A percentile compares a stretch with the other conserved stretches of the same genome.
phyloP scores from a whole-genome alignment of 2,329 filamentous ascomycete species.

The Diaporthe aspalathi region DNA sequence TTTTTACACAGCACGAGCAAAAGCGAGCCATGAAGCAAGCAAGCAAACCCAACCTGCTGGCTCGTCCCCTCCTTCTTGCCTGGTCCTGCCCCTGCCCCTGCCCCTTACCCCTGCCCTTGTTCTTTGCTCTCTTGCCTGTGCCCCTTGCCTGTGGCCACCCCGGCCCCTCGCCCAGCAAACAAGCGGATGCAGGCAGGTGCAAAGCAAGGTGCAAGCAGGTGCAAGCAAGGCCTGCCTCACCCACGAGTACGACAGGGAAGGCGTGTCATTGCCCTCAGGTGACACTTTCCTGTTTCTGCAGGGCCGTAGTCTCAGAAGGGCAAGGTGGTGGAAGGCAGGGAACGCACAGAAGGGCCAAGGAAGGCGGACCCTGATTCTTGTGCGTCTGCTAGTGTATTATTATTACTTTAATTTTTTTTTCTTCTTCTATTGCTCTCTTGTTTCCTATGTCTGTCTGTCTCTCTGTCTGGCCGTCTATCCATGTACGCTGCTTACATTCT shows the following conservation, averaged over 20 bases:
- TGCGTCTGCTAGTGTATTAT: too few relatives aligned
- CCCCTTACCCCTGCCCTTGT: background rate
- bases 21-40: background rate
- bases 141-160: background rate
- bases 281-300: conserved; percentile 19
- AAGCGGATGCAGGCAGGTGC: too few relatives aligned
- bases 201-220: too few relatives aligned
- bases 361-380: conserved; percentile 15
- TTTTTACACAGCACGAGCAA: background rate
- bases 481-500: too few relatives aligned
- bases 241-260: conserved; percentile 26
- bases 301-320: conserved; percentile 23
- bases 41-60: conserved; percentile 24
- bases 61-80: conserved; percentile 27
- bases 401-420: background rate
- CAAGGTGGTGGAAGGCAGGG: conserved; percentile 2
- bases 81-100: background rate
- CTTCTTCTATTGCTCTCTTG: background rate
- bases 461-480: too few relatives aligned
- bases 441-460: background rate
- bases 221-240: background rate
- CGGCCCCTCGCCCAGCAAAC: conserved; percentile 4
- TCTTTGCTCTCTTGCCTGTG: background rate
- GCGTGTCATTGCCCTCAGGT: conserved; percentile 24
- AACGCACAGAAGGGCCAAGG: too few relatives aligned